Base-by-base conservation (phyloP, 2,329 filamentous ascomycete genomes). In the Colletotrichum musicola region DNA sequence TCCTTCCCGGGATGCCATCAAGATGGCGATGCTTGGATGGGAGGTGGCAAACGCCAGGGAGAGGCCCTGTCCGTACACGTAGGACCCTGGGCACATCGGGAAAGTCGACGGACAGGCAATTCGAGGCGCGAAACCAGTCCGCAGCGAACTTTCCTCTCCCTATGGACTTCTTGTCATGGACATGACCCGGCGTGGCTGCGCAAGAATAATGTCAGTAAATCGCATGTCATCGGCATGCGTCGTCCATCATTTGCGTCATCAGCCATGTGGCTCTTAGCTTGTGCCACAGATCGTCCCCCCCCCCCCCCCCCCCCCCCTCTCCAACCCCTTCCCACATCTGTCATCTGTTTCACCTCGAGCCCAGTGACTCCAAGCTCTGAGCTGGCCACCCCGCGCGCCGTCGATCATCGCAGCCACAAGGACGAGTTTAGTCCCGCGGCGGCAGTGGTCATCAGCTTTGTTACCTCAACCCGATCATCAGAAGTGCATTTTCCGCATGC, bases 321-420 rank as follows among this genome's bases (percentile, higher is more conserved):
- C n/a, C n/a, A n/a, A n/a, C n/a, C 25, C 62, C 35, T 61, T 56
- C 50, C 62, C 66, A 69, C 56, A 61, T 59, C 55, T 68, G 62
- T 68, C 65, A 68, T 61, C 42, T 68, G 66, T 68, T 68, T 68
- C 66, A 68, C 44, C 27, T 56, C 35, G n/a, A 44, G 49, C 42
- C 49, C 14, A 55, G 61, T 65, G 61, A 49, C 54, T 22, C 20
- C 50, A 13, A 20, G 2, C 30, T 35, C 30, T 35, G n/a, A 49
- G 30, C 13, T 35, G 30, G 30, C 30, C 30, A 35, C 53, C 53
- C 47, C 54, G 35, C 27, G 60, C 16, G 2, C 20, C 7, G 64
- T 56, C 60, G 64, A 68, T 68, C 53, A 14, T 30, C 18, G 30
- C 22, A 46, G 38, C 59, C 38, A 40, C 53, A 35, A 49, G 12